These are phyloP conservation scores for Reticulomyxa filosa DNA, from an alignment of 78 protist species.

Conservation along the genomic window DNA sequence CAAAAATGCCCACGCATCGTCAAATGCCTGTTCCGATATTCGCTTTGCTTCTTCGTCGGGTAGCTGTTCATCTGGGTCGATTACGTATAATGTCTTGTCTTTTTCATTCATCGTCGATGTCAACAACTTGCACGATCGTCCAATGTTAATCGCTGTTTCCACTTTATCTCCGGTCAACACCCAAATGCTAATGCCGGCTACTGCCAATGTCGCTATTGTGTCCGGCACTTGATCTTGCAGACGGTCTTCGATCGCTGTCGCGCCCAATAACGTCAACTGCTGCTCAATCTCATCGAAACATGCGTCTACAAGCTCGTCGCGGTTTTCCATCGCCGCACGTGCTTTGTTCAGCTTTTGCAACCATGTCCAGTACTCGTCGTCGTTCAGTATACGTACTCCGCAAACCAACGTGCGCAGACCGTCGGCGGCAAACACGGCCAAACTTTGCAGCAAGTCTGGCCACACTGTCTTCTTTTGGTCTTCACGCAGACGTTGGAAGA, in stretches of 20 bases:
- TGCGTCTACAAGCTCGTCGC: background rate
- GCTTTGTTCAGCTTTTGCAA: no score
- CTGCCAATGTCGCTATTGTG: background rate
- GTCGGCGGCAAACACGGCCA: background rate
- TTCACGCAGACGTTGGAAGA: background rate
- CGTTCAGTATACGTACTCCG: no score
- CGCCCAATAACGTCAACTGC: constrained; percentile 41
- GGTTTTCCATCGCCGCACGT: background rate
- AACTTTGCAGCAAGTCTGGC: background rate
- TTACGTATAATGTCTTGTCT: no score
- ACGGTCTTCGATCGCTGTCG: constrained; percentile 74
- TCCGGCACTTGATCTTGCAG: constrained; percentile 19
- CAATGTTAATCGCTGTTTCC: constrained; percentile 14
- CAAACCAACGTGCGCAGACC: background rate
- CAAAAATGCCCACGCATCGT: no score
- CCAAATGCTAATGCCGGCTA: constrained; percentile 5
- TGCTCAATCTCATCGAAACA: constrained; percentile 27
- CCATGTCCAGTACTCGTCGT: no score
- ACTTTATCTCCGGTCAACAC: constrained; percentile 11
- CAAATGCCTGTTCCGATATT: no score
- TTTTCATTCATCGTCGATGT: no score
- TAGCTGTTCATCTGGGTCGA: no score
- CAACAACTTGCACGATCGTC: background rate
- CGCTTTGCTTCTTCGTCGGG: no score
- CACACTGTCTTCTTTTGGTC: background rate